These are phyloP conservation scores for Cyclotella baltica DNA, from an alignment of 108 stramenopile species.

Conservation along the genomic window DNA sequence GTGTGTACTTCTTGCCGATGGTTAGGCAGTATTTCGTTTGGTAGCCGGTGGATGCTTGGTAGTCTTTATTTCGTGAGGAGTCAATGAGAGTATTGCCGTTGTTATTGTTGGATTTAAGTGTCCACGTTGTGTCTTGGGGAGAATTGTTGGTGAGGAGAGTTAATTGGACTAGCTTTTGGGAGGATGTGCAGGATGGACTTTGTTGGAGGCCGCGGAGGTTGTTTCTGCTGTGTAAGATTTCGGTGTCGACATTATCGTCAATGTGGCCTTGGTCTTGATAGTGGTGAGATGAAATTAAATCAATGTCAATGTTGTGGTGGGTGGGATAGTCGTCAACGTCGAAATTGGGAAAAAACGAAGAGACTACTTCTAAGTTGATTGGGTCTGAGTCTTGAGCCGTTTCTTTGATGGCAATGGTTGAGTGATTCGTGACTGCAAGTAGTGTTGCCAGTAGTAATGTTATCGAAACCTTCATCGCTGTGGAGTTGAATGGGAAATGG, in stretches of 20 bases:
- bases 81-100: neutral
- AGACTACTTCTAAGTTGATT: neutral
- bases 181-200: neutral
- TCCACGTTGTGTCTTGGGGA: constrained; percentile 9
- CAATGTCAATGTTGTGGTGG: no score
- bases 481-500: no score
- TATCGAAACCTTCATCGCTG: neutral
- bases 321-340: neutral
- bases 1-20: neutral
- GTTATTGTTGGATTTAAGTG: neutral
- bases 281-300: neutral
- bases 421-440: no score
- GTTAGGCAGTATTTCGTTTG: neutral
- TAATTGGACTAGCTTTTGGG: neutral
- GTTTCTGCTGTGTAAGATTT: neutral
- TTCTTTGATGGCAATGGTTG: neutral
- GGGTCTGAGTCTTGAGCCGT: neutral
- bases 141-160: constrained; percentile 6
- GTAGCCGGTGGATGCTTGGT: constrained; percentile 1
- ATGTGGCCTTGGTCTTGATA: neutral
- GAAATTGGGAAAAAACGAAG: neutral
- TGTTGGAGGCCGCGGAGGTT: neutral
- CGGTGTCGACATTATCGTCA: neutral
- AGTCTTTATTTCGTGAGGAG: neutral
- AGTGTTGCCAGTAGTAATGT: neutral